Evolutionary conservation across 352 stramenopile species (phyloP), one percentile per base, ranked within the genome.

Genomic region (Phytophthora constricta): DNA sequence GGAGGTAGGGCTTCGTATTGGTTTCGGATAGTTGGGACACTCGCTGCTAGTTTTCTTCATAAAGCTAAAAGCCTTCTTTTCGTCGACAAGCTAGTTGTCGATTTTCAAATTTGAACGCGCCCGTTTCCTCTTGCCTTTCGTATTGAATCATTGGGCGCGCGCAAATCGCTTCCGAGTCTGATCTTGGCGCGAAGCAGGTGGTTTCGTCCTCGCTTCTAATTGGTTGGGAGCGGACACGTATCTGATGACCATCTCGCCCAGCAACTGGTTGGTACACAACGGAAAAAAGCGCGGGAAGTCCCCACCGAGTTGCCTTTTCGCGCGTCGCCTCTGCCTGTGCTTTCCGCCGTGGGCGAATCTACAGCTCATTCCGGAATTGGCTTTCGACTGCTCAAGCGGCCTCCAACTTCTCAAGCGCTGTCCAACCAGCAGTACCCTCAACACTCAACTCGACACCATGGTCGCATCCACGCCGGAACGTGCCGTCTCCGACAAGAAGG

Each of bases 301-400:
- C 4, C 2, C 16, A 47, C 3, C n/a, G 13, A 20, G 41, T 47
- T 47, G 41, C 17, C 34, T 28, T 52, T 49, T 62, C 37, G 48
- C 56, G 64, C 45, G 63, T 53, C 41, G 51, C 43, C 46, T 74
- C 48, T 68, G 34, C n/a, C 37, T 34, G 43, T 59, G 52, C 58
- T 60, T 43, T 20, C 16, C 17, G 48, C 54, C 26, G n/a, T n/a
- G n/a, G 58, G 23, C 43, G 34, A 45, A 37, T 53, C 4, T 31
- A 47, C 42, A 58, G 39, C 42, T 79, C 74, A 82, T 59, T 80
- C 70, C 17, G 50, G 45, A 78, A 68, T 74, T 74, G 64, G 58
- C 64, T 25, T 63, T 70, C 50, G 55, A 68, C 52, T 42, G 26
- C 57, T 25, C 42, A 77, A 63, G 54, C 62, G 46, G 52, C 65